Evolutionary conservation across 1,139 yeast species (phyloP), one percentile per base, ranked within the genome.

Genomic region (Pichia sp.): DNA sequence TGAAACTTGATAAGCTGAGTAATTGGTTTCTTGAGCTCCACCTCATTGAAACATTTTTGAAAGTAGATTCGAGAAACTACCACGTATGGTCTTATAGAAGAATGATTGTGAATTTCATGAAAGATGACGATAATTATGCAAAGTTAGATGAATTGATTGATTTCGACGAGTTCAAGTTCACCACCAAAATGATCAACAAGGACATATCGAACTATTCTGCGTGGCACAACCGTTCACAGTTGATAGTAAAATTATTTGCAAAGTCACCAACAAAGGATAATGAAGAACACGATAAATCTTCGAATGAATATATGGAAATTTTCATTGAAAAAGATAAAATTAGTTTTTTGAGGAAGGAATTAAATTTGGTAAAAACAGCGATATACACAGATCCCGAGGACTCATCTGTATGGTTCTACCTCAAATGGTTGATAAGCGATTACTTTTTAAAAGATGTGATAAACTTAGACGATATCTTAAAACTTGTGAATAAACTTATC

Each of bases 41-140:
- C 1, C 75, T 89, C 9, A 91, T 88, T 1, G 79, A 80, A 49
- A 83, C 81, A 62, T 71, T 93, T 62, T 74, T 93, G 51, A 77
- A 78, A 37, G 67, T 79, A 56, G 99, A 93, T 66, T 75, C 87
- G 28, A 76, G 99, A 59, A 93, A 93, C 66, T 93, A 78, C 66
- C 98, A 90, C 66, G 98, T 96, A 3, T 93, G 99, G 99, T 91
- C 87, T 49, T 93, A 93, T 66, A 74, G 99, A 62, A 75, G 98
- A 52, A 79, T 79, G 53, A 82, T 93, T 2, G 80, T 89, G 7
- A 68, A 68, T 3, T 72, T 75, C 44, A 67, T 84, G 41, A 62
- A 63, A 28, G 49, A 54, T 1, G 53, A 68, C 50, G 28, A 63
- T 48, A 54, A 72, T 63, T 42, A 47, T n/a, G 50, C 68, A 10